phyloP scores from a whole-genome alignment of 2,329 filamentous ascomycete species.

The Colletotrichum sp. region DNA sequence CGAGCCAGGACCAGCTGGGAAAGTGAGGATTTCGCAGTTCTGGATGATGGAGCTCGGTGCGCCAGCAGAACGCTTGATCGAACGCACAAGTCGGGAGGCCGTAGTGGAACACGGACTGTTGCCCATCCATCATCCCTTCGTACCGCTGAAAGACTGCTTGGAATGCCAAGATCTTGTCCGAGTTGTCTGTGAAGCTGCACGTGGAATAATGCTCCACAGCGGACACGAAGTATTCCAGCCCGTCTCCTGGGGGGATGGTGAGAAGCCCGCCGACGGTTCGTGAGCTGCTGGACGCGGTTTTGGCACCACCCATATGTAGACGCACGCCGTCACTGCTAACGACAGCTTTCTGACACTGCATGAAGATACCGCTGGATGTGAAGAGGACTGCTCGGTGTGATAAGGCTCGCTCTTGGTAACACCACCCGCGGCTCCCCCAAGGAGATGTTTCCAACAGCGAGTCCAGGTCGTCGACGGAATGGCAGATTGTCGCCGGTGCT shows the following conservation, averaged over 20 bases:
- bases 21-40: not conserved
- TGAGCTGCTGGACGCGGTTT: not conserved
- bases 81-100: not conserved
- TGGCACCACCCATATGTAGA: accelerated
- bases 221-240: not conserved
- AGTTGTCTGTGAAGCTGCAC: not conserved
- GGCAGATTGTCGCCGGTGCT: not conserved
- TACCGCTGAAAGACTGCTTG: not conserved
- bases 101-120: not conserved
- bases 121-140: not conserved
- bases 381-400: not conserved
- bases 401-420: not conserved
- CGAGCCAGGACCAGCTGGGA: not conserved
- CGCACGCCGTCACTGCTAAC: no score
- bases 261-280: not conserved
- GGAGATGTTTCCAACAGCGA: not conserved
- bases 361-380: not conserved
- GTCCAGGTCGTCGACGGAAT: not conserved
- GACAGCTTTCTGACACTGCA: not conserved
- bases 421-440: not conserved
- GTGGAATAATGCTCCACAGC: not conserved
- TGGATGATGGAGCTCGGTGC: not conserved
- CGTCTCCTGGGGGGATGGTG: not conserved
- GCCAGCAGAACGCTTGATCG: not conserved
- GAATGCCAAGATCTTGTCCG: not conserved